Percentiles rank a stretch among this genome's conserved stretches.
Evolutionary conservation across 1,139 yeast genomes (phyloP).

Genomic region (Chernovozyma aurita): DNA sequence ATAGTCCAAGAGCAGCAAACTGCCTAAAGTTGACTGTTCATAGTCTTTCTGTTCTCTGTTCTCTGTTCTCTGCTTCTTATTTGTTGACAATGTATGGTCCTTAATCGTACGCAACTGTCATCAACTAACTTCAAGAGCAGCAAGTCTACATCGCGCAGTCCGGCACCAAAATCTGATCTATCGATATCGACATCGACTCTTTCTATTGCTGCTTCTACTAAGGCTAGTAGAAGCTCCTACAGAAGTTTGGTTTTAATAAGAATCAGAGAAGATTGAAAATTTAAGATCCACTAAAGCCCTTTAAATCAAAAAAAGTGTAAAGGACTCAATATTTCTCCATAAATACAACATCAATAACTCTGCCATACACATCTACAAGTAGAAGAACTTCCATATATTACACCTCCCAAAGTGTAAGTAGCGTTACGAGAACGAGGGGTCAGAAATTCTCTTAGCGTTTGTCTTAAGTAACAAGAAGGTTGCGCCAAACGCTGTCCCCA

Average conservation of each 20-base stretch:
- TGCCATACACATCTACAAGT: no score
- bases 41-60: no score
- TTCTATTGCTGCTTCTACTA: no score
- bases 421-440: slow-evolving; percentile 25
- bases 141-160: slow-evolving; percentile 6
- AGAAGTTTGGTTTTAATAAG: no score
- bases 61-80: no score
- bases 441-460: slow-evolving; percentile 49
- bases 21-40: no score
- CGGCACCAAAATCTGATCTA: slow-evolving; percentile 1
- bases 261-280: no score
- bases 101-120: slow-evolving; percentile 6
- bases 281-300: no score
- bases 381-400: background rate
- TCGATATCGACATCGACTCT: background rate
- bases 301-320: background rate
- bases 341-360: background rate
- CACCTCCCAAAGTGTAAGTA: background rate
- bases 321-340: background rate
- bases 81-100: no score
- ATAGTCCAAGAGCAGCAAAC: no score
- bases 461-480: slow-evolving; percentile 49
- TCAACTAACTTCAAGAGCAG: slow-evolving; percentile 6
- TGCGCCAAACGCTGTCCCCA: slow-evolving; percentile 66
- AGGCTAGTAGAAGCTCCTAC: no score